A percentile compares a stretch with the other conserved stretches of the same genome.
phyloP scores from a whole-genome alignment of 345 rosid species.

The Gossypium ekmanianum region DNA sequence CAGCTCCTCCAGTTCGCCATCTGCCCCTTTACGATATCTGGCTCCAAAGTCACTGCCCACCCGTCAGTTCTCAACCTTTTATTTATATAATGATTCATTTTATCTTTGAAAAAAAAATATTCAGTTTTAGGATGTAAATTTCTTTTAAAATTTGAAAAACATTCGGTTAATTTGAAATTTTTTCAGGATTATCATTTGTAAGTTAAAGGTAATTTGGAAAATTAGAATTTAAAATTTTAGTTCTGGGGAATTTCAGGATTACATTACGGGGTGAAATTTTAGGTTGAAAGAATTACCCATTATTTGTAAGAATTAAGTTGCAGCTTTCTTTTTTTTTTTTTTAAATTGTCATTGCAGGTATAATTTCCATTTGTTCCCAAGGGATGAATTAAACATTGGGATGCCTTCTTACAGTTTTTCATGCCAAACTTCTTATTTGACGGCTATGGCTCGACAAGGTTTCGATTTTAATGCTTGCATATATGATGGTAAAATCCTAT shows the following conservation, averaged over 20 bases:
- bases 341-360: slow-evolving; percentile 45
- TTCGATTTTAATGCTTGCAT: slow-evolving; percentile 88
- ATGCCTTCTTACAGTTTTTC: slow-evolving; percentile 84
- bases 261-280: background rate
- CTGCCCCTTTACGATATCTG: slow-evolving; percentile 62
- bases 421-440: slow-evolving; percentile 69
- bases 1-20: slow-evolving; percentile 77
- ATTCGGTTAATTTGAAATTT: background rate
- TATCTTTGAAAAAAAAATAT: background rate
- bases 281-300: background rate
- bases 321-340: background rate
- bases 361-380: slow-evolving; percentile 82
- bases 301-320: background rate
- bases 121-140: background rate
- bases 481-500: slow-evolving; percentile 52
- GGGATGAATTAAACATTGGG: slow-evolving; percentile 69
- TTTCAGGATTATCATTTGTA: background rate
- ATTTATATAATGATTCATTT: background rate
- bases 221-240: slow-evolving; percentile 12
- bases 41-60: slow-evolving; percentile 49
- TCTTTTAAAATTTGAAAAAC: background rate
- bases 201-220: background rate
- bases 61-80: slow-evolving; percentile 41
- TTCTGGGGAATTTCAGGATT: background rate
- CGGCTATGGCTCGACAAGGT: slow-evolving; percentile 72